Base-by-base conservation (phyloP, 331 rosid species). In the Pyrus hybrid region DNA sequence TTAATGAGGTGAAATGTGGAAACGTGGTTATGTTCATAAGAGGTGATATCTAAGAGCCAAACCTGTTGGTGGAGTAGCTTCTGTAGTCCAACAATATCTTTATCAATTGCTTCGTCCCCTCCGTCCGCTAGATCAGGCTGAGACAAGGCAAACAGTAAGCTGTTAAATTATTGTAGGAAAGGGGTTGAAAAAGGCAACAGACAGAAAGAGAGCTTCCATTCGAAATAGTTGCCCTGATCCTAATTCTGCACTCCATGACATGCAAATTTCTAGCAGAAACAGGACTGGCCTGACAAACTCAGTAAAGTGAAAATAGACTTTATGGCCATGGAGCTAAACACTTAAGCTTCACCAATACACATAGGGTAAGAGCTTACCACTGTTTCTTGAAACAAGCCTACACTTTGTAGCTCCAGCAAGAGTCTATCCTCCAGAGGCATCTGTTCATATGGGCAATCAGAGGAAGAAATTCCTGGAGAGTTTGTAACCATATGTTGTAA, bases 111-210 rank as follows among this genome's bases (percentile, higher is more conserved):
- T 74, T 87, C 93, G 77, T 83, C 86, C 26, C 84, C 98, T 83
- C 94, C 91, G 72, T 90, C 96, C 68, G 89, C 81, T 33, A 93
- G 94, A 82, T 83, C 89, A 62, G 98, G 98, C 98, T 93, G 83
- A 68, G 35, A 80, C 26, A 84, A 81, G 72, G 77, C 73, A 80
- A 33, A 41, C 68, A 80, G 81, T 56, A 58, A 23, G 11, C 45
- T 16, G 67, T 74, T 78, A 20, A 53, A 53, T 79, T 65, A 77
- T 81, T 56, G 67, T 26, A 20, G 13, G 61, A 63, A 58, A 58
- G 74, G 68, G 41, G 28, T 62, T 77, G 63, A 60, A 37, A 54
- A 30, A 67, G 58, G 70, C 67, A 72, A 70, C 32, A 63, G 28
- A 47, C 45, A 37, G 45, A 37, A 37, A 37, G 45, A 37, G 45